phyloP scores from a whole-genome alignment of 2,329 filamentous ascomycete species.

The Neofusicoccum ribis region DNA sequence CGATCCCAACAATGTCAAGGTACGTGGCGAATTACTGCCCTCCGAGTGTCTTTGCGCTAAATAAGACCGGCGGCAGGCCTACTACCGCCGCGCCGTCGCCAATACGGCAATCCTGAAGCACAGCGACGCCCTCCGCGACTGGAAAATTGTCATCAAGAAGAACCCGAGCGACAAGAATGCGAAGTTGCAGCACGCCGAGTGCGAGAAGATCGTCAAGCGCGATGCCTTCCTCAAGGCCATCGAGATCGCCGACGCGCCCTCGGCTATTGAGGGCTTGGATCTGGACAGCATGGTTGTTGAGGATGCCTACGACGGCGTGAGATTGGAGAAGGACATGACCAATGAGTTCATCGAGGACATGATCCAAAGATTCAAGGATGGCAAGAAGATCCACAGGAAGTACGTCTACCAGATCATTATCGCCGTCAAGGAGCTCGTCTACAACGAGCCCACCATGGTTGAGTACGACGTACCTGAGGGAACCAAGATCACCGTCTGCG shows the following conservation, averaged over 20 bases:
- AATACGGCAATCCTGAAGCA: slow-evolving; percentile 88
- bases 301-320: slow-evolving; percentile 78
- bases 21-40: slow-evolving; percentile 37
- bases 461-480: slow-evolving; percentile 80
- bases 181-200: slow-evolving; percentile 86
- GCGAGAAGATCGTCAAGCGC: slow-evolving; percentile 90
- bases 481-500: slow-evolving; percentile 85
- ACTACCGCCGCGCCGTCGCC: slow-evolving; percentile 89
- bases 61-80: slow-evolving; percentile 62
- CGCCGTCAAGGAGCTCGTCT: slow-evolving; percentile 84
- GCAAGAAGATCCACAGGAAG: slow-evolving; percentile 93
- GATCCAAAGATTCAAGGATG: slow-evolving; percentile 91
- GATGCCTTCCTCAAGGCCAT: slow-evolving; percentile 93
- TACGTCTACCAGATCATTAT: slow-evolving; percentile 97
- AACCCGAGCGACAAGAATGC: slow-evolving; percentile 88
- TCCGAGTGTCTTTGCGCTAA: neutral
- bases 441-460: slow-evolving; percentile 94
- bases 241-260: slow-evolving; percentile 87
- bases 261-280: slow-evolving; percentile 86
- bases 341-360: slow-evolving; percentile 97
- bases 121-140: slow-evolving; percentile 85
- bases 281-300: slow-evolving; percentile 84
- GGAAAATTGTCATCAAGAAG: slow-evolving; percentile 84
- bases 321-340: slow-evolving; percentile 81
- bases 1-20: slow-evolving; percentile 86